A percentile compares a stretch with the other conserved stretches of the same genome.
phyloP scores from a whole-genome alignment of 2,329 filamentous ascomycete genomes.

The Penicillium occitanis region DNA sequence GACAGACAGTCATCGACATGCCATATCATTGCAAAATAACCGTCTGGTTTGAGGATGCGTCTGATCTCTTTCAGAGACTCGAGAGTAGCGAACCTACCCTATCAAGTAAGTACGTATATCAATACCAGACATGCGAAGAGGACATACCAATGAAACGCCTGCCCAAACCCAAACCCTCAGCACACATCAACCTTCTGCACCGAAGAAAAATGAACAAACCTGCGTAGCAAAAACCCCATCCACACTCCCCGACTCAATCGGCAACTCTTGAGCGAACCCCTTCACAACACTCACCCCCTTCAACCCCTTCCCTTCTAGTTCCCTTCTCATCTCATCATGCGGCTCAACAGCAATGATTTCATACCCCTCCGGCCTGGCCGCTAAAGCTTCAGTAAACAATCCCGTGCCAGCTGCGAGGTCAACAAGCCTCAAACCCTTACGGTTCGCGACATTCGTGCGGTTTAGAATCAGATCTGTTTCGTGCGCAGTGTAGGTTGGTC shows the following conservation, averaged over 20 bases:
- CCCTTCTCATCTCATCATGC: constrained; percentile 63
- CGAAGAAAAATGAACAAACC: constrained; percentile 43
- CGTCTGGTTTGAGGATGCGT: constrained; percentile 61
- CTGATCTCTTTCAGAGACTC: constrained; percentile 65
- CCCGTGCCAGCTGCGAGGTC: constrained; percentile 70
- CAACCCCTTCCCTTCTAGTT: constrained; percentile 60
- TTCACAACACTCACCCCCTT: constrained; percentile 55
- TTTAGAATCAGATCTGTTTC: constrained; percentile 60
- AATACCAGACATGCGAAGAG: no score
- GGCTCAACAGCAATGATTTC: constrained; percentile 64
- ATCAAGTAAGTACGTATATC: not conserved
- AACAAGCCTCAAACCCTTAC: constrained; percentile 53
- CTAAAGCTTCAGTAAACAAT: constrained; percentile 66
- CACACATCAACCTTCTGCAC: not conserved
- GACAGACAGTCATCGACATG: constrained; percentile 70
- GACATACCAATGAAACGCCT: constrained; percentile 55
- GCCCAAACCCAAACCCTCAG: not conserved
- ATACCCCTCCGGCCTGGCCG: constrained; percentile 59
- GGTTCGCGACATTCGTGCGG: constrained; percentile 53
- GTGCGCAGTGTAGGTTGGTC: constrained; percentile 64
- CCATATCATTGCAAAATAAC: constrained; percentile 68
- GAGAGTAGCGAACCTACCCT: constrained; percentile 64
- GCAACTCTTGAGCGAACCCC: constrained; percentile 60
- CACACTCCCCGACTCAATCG: constrained; percentile 57
- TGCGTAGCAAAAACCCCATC: constrained; percentile 68